phyloP scores from a whole-genome alignment of 2,329 filamentous ascomycete species.

The Cercospora sp. region DNA sequence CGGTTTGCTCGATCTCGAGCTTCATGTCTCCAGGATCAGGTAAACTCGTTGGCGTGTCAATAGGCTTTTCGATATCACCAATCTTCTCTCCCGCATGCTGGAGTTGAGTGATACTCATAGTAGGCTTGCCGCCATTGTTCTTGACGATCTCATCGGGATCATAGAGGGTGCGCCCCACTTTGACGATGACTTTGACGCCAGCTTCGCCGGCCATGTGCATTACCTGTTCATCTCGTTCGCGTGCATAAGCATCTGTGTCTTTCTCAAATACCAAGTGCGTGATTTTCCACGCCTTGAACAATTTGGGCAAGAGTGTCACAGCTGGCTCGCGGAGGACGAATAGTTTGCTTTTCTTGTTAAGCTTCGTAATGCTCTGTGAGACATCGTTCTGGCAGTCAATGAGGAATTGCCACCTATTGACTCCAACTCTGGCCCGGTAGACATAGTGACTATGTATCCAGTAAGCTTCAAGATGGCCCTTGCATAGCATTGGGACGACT shows the following conservation, averaged over 20 bases:
- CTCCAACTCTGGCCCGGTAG: constrained; percentile 67
- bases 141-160: constrained; percentile 70
- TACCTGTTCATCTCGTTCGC: constrained; percentile 63
- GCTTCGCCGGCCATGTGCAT: constrained; percentile 60
- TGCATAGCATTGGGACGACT: neutral
- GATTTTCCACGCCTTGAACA: constrained; percentile 71
- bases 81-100: constrained; percentile 62
- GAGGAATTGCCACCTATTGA: constrained; percentile 75
- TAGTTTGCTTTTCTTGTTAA: constrained; percentile 71
- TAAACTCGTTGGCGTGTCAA: constrained; percentile 59
- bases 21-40: constrained; percentile 66
- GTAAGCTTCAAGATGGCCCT: neutral
- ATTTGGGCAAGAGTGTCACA: constrained; percentile 68
- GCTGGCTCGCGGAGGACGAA: constrained; percentile 72
- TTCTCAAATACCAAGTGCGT: constrained; percentile 78
- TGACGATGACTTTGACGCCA: constrained; percentile 67
- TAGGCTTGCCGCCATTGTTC: constrained; percentile 66
- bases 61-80: constrained; percentile 61
- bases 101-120: constrained; percentile 71
- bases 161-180: constrained; percentile 68
- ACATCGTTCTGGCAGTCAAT: constrained; percentile 73
- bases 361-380: constrained; percentile 63
- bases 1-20: constrained; percentile 58
- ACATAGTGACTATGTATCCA: constrained; percentile 67
- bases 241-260: constrained; percentile 72